Evolutionary conservation across 2,329 filamentous ascomycete species (phyloP).

Genomic region (Fonsecaea erecta): DNA sequence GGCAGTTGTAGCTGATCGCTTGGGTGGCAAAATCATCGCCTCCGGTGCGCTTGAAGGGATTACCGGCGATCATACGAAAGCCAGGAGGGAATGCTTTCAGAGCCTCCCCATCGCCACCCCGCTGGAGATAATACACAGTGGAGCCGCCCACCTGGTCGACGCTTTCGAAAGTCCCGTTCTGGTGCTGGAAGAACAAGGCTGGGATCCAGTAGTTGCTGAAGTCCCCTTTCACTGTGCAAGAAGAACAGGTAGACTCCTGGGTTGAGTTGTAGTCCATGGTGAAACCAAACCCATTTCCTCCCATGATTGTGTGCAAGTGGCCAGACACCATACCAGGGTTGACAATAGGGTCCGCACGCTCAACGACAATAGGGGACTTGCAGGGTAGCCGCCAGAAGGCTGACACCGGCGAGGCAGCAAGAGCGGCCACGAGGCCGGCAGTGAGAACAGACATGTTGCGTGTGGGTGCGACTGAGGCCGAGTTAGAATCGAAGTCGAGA

Average conservation of each 20-base stretch:
- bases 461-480: neutral
- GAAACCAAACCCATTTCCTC: constrained; percentile 69
- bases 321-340: constrained; percentile 61
- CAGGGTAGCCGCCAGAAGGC: constrained; percentile 40
- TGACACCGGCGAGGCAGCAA: constrained; percentile 35
- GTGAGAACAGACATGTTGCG: constrained; percentile 31
- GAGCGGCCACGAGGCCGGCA: constrained; percentile 29
- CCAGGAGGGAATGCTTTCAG: constrained; percentile 72
- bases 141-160: constrained; percentile 63
- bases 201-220: constrained; percentile 80
- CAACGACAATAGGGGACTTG: constrained; percentile 41
- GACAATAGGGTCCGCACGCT: constrained; percentile 67
- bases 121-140: constrained; percentile 63
- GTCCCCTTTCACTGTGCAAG: constrained; percentile 70
- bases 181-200: constrained; percentile 68
- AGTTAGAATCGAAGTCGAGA: constrained; percentile 2
- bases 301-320: constrained; percentile 74
- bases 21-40: constrained; percentile 60
- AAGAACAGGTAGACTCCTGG: constrained; percentile 69
- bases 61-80: constrained; percentile 72
- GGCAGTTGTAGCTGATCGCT: constrained; percentile 60
- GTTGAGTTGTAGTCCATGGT: constrained; percentile 49
- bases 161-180: constrained; percentile 66
- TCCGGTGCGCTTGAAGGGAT: constrained; percentile 62
- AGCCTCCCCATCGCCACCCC: constrained; percentile 63